These are phyloP conservation scores for Cryptococcus floricola DNA, from an alignment of 1,284 basidiomycete genomes.

Conservation along the genomic window DNA sequence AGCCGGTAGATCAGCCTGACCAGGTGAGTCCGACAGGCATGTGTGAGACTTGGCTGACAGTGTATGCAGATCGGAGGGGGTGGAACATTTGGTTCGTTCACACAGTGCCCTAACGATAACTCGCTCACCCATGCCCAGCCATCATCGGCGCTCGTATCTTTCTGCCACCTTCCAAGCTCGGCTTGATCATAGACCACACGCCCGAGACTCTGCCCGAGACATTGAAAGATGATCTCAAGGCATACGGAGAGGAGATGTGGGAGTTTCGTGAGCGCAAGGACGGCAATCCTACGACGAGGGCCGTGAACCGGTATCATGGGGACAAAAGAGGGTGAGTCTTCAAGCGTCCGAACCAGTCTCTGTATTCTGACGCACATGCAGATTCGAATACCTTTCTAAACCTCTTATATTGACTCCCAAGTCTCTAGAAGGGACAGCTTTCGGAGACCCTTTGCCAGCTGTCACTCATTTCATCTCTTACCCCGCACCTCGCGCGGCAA, in stretches of 20 bases:
- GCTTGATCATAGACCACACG: slow-evolving; percentile 42
- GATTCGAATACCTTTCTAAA: slow-evolving; percentile 37
- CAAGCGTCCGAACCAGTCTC: background rate
- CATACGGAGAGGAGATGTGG: slow-evolving; percentile 48
- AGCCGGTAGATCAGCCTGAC: slow-evolving; percentile 28
- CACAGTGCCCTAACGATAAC: background rate
- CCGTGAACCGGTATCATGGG: slow-evolving; percentile 39
- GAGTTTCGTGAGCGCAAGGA: slow-evolving; percentile 28
- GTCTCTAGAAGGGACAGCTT: slow-evolving; percentile 17
- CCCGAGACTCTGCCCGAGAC: slow-evolving; percentile 21
- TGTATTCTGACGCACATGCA: slow-evolving; percentile 5
- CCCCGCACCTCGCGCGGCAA: slow-evolving; percentile 17
- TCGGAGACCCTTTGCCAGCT: slow-evolving; percentile 16
- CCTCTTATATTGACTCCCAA: slow-evolving; percentile 27
- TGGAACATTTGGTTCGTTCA: slow-evolving; percentile 42
- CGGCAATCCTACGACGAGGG: slow-evolving; percentile 33
- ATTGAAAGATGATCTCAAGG: slow-evolving; percentile 23
- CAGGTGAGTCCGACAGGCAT: slow-evolving; percentile 26
- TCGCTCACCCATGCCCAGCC: slow-evolving; percentile 16
- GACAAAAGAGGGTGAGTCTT: slow-evolving; percentile 32
- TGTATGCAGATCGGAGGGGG: slow-evolving; percentile 42
- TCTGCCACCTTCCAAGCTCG: slow-evolving; percentile 28
- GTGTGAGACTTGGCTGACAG: background rate
- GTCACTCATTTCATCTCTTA: slow-evolving; percentile 37
- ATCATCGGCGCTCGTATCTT: slow-evolving; percentile 45